phyloP scores from a whole-genome alignment of 768 basidiomycete species.

The Kwoniella dendrophila region DNA sequence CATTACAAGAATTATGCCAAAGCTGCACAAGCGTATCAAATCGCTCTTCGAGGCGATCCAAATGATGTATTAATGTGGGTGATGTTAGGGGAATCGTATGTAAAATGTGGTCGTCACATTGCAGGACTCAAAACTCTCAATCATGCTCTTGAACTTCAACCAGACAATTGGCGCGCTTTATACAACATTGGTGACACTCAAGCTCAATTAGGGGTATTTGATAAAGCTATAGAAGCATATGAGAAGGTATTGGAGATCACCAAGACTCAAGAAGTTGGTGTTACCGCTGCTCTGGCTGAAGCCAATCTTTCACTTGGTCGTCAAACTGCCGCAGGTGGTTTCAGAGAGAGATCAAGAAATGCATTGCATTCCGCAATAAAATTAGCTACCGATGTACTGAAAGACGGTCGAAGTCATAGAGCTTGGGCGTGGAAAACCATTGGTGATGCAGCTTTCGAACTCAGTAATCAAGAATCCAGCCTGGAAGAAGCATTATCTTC shows the following conservation, averaged over 20 bases:
- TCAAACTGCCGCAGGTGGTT: conserved; percentile 69
- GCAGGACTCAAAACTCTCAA: conserved; percentile 86
- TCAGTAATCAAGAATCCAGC: conserved; percentile 64
- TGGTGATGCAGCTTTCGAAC: conserved; percentile 72
- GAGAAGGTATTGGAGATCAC: conserved; percentile 62
- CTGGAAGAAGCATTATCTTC: conserved; percentile 43
- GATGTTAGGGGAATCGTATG: conserved; percentile 87
- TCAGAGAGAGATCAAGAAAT: conserved; percentile 70
- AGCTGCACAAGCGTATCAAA: conserved; percentile 81
- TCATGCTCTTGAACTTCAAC: conserved; percentile 71
- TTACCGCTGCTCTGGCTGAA: conserved; percentile 71
- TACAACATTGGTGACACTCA: conserved; percentile 86
- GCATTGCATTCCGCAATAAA: conserved; percentile 63
- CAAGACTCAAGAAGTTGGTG: conserved; percentile 68
- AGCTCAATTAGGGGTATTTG: conserved; percentile 71
- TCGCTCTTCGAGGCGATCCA: conserved; percentile 76
- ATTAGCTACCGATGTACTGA: conserved; percentile 31
- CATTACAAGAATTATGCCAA: conserved; percentile 63
- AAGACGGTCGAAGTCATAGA: conserved; percentile 29
- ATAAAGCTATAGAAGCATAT: conserved; percentile 73
- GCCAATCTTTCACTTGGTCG: conserved; percentile 72
- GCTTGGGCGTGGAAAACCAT: conserved; percentile 71
- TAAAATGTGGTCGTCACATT: conserved; percentile 79
- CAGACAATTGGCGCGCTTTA: conserved; percentile 77
- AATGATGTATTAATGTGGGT: conserved; percentile 84